Evolutionary conservation across 192 early-diverging fungal genomes (phyloP), one percentile per base, ranked within the genome.

Genomic region (Glomus cerebriforme): DNA sequence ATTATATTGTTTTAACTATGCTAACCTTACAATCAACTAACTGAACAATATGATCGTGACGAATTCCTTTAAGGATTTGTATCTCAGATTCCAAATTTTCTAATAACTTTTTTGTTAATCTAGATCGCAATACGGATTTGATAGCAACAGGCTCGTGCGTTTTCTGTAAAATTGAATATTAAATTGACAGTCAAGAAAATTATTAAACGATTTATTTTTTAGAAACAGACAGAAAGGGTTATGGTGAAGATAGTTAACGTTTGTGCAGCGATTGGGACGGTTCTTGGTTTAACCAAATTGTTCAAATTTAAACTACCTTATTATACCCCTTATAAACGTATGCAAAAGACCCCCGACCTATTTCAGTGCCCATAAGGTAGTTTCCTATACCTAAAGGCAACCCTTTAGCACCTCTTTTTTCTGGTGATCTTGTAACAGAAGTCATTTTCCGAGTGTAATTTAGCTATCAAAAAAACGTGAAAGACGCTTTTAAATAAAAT

Each of bases 61-160:
- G 86, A 64, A 96, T 93, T 1, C 91, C 88, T 69, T 93, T 94
- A 72, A 99, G 85, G 64, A 99, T 99, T 67, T 87, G 88, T 83
- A 99, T 99, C 83, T 99, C 98, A 19, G 93, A 96, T 74, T 97
- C 95, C 60, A 99, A 88, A 83, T 97, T 98, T 84, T 96, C 96
- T 27, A 94, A 83, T 73, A 99, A 88, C 68, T 96, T 95, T 64
- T 92, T 87, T 45, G 97, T 98, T 31, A 99, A 88, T 87, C 95
- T 97, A 35, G 93, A 92, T 72, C 93, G 85, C 22, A 89, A 81
- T 7, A 99, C 96, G 31, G 95, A 94, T 83, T 99, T 99, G 79
- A 99, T 91, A 24, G 98, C 98, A 10, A 97, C 96, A 19, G 81
- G 78, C 58, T 83, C 81, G 45, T 83, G 85, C 29, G 91, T 92